These are phyloP conservation scores for Colletotrichum lentis DNA, from an alignment of 2,329 filamentous ascomycete genomes.

Conservation along the genomic window DNA sequence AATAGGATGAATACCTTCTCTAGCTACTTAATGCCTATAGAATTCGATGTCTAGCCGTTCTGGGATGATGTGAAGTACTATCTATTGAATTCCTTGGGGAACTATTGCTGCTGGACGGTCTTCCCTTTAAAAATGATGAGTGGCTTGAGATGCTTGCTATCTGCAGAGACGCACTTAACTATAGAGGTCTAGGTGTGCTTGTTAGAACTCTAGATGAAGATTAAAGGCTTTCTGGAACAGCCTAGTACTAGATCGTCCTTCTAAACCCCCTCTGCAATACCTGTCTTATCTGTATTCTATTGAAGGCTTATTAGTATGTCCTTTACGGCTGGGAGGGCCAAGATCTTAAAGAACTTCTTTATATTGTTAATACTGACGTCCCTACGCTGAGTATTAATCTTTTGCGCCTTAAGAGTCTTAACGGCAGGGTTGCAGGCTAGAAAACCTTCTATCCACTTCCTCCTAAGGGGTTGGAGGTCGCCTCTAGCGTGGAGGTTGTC, in stretches of 20 bases:
- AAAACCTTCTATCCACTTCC: not conserved
- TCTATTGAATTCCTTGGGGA: slow-evolving; percentile 12
- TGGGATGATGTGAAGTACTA: slow-evolving; percentile 35
- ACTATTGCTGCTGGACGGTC: slow-evolving; percentile 36
- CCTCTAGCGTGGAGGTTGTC: no score
- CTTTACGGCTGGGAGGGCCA: not conserved
- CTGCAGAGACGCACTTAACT: slow-evolving; percentile 38
- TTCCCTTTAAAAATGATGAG: slow-evolving; percentile 40
- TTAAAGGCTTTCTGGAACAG: slow-evolving; percentile 1
- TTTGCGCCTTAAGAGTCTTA: not conserved
- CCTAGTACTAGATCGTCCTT: slow-evolving; percentile 26
- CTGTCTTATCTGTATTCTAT: slow-evolving; percentile 33
- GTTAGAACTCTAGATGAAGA: slow-evolving; percentile 25
- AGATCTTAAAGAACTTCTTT: not conserved
- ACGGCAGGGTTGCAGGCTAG: not conserved
- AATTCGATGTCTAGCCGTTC: slow-evolving; percentile 39
- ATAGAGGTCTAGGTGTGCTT: slow-evolving; percentile 37
- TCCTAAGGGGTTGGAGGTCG: no score
- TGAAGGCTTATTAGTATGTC: not conserved
- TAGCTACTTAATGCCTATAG: slow-evolving; percentile 37
- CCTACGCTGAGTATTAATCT: not conserved
- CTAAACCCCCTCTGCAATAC: slow-evolving; percentile 19
- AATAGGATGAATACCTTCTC: slow-evolving; percentile 36
- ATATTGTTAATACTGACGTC: not conserved
- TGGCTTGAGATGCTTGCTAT: not conserved